Evolutionary conservation across 2,329 filamentous ascomycete species (phyloP).

Genomic region (Pyrenochaeta sp.): DNA sequence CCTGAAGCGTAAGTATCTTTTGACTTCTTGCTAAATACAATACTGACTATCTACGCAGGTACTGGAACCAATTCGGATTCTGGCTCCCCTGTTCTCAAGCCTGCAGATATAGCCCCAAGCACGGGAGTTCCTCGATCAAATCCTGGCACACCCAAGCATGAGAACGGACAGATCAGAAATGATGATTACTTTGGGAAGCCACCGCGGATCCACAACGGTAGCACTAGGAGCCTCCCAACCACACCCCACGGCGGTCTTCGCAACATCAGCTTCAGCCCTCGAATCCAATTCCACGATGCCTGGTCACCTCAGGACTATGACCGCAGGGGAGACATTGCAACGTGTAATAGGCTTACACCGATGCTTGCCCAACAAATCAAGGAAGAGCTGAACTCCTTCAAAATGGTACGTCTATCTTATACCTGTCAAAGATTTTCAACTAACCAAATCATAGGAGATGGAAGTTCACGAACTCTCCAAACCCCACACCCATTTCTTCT

Average conservation of each 20-base stretch:
- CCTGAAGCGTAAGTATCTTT: constrained; percentile 74
- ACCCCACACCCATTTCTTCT: constrained; percentile 99
- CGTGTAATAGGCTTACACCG: constrained; percentile 95
- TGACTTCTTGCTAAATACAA: constrained; percentile 10
- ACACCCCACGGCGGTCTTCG: constrained; percentile 74
- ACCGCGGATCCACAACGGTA: constrained; percentile 71
- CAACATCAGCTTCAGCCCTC: constrained; percentile 81
- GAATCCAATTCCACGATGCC: constrained; percentile 94
- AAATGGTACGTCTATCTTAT: constrained; percentile 75
- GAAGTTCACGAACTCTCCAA: constrained; percentile 99
- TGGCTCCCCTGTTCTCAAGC: constrained; percentile 72
- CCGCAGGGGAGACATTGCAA: constrained; percentile 92
- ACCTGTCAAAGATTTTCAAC: constrained; percentile 19
- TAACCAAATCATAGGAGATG: constrained; percentile 81
- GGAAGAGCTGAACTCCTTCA: constrained; percentile 98
- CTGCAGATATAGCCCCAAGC: constrained; percentile 67
- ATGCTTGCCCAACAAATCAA: constrained; percentile 99
- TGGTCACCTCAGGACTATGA: constrained; percentile 97
- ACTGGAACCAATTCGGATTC: constrained; percentile 66
- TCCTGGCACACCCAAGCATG: constrained; percentile 87
- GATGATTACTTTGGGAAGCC: constrained; percentile 91
- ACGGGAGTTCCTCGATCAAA: constrained; percentile 84
- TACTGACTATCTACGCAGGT: constrained; percentile 39
- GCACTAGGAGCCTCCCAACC: constrained; percentile 80
- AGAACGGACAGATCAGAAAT: constrained; percentile 55